A percentile compares a stretch with the other conserved stretches of the same genome.
phyloP scores from a whole-genome alignment of 2,329 filamentous ascomycete species.

The Fusarium sp. region DNA sequence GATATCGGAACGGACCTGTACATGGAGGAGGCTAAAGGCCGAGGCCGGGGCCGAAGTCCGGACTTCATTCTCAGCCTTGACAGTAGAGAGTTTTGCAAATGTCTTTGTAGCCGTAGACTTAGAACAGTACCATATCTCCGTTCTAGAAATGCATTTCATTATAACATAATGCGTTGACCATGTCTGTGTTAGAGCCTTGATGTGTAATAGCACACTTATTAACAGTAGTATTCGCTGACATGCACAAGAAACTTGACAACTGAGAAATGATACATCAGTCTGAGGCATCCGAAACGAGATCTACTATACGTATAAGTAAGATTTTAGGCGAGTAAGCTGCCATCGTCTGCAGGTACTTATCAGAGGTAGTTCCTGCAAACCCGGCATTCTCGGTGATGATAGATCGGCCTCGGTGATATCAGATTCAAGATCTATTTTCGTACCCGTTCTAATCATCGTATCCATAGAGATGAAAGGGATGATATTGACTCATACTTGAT shows the following conservation, averaged over 20 bases:
- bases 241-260: background rate
- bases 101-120: background rate
- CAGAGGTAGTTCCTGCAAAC: background rate
- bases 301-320: background rate
- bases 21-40: background rate
- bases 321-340: fast-evolving
- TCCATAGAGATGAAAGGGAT: background rate
- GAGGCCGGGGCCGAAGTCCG: constrained; percentile 21
- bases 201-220: background rate
- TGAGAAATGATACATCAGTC: background rate
- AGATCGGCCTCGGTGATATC: constrained; percentile 36
- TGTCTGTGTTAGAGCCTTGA: background rate
- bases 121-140: background rate
- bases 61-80: constrained; percentile 21
- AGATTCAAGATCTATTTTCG: constrained; percentile 7
- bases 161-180: fast-evolving
- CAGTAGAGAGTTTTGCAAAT: background rate
- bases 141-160: fast-evolving
- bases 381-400: constrained; percentile 10
- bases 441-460: background rate
- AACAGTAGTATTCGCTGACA: background rate
- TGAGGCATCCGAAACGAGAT: background rate
- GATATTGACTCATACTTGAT: background rate
- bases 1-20: constrained; percentile 6
- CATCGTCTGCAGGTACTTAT: background rate